Evolutionary conservation across 805 yeast species (phyloP).

Genomic region (Candida dendrica): DNA sequence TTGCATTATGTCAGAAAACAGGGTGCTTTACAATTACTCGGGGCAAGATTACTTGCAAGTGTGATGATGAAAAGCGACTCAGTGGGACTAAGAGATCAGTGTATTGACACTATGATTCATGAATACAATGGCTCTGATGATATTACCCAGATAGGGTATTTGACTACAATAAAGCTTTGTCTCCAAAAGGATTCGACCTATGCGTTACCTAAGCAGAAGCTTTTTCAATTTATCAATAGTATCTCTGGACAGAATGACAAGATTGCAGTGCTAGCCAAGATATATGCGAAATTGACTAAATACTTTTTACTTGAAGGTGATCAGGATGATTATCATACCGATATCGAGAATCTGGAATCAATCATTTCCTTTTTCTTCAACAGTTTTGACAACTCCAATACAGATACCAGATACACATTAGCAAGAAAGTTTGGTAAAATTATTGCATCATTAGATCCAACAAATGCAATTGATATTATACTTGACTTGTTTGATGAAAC

Average conservation of each 20-base stretch:
- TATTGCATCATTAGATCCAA: slow-evolving; percentile 22
- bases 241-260: slow-evolving; percentile 3
- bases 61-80: slow-evolving; percentile 21
- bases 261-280: slow-evolving; percentile 15
- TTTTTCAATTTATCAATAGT: neutral
- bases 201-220: neutral
- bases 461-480: slow-evolving; percentile 37
- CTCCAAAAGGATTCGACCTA: slow-evolving; percentile 14
- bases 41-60: slow-evolving; percentile 24
- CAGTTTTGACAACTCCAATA: slow-evolving; percentile 40
- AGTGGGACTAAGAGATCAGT: slow-evolving; percentile 5
- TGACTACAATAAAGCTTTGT: slow-evolving; percentile 13
- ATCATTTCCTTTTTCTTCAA: slow-evolving; percentile 41
- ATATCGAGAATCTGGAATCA: slow-evolving; percentile 6
- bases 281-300: slow-evolving; percentile 14
- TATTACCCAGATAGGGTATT: slow-evolving; percentile 7
- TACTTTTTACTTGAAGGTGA: slow-evolving; percentile 9
- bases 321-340: slow-evolving; percentile 10
- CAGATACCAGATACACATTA: slow-evolving; percentile 52
- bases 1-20: slow-evolving; percentile 29
- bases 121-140: slow-evolving; percentile 8
- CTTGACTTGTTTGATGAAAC: slow-evolving; percentile 17
- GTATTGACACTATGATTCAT: slow-evolving; percentile 11
- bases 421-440: slow-evolving; percentile 62
- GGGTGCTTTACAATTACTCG: slow-evolving; percentile 32